phyloP scores from a whole-genome alignment of 2,329 filamentous ascomycete genomes.

The Aureobasidium zeae region DNA sequence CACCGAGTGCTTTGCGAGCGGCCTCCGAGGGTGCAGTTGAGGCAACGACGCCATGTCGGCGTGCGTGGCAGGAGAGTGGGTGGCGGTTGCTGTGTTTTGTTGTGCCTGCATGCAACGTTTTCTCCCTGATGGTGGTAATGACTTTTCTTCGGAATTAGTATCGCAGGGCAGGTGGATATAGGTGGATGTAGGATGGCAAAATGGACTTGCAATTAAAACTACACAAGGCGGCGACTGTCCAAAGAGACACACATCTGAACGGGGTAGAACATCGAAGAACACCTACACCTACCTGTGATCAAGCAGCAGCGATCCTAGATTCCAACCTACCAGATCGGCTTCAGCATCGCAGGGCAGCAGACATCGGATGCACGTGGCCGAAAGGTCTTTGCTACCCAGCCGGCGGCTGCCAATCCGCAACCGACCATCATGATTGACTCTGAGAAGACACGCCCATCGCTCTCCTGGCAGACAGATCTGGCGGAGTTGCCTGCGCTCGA shows the following conservation, averaged over 20 bases:
- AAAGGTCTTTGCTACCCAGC: no score
- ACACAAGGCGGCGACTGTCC: background rate
- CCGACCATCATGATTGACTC: constrained; percentile 9
- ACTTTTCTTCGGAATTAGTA: background rate
- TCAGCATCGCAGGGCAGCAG: constrained; percentile 14
- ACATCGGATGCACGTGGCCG: constrained; percentile 15
- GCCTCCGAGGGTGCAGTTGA: constrained; percentile 32
- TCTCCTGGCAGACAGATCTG: background rate
- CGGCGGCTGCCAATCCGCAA: constrained; percentile 1
- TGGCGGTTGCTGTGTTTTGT: background rate
- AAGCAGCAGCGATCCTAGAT: constrained; percentile 9
- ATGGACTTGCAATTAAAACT: background rate
- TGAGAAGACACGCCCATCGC: constrained; percentile 8
- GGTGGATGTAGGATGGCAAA: background rate
- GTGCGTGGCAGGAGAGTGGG: background rate
- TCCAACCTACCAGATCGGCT: constrained; percentile 11
- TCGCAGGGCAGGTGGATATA: background rate
- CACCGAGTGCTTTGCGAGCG: constrained; percentile 37
- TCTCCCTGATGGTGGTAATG: no score
- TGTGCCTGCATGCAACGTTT: background rate
- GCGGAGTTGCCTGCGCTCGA: background rate
- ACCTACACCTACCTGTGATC: constrained; percentile 1
- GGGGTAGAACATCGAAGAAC: background rate
- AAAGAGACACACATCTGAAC: background rate
- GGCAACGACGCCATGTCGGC: constrained; percentile 2